Conservation (phyloP, 805 yeast genomes). For the Lachancea meyersii region DNA sequence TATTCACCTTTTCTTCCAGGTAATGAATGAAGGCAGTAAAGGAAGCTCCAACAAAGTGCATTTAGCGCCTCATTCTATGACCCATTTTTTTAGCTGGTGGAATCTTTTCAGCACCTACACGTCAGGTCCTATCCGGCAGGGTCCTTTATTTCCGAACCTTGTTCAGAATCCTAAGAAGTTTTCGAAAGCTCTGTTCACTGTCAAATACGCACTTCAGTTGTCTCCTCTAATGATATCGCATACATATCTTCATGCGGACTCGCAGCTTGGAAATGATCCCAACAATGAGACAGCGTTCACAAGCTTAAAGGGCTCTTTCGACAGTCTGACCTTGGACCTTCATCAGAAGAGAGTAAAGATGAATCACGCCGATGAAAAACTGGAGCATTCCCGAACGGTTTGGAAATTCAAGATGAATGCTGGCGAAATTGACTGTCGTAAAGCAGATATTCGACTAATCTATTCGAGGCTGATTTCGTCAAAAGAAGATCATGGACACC, state of each 20-base stretch:
- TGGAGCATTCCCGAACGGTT: constrained; percentile 39
- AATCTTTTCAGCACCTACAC: constrained; percentile 64
- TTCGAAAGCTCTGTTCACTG: constrained; percentile 62
- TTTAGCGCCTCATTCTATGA: constrained; percentile 60
- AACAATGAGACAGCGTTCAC: constrained; percentile 39
- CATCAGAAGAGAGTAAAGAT: constrained; percentile 48
- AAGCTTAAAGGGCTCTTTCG: constrained; percentile 59
- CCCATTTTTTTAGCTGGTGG: constrained; percentile 81
- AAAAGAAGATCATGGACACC: constrained; percentile 36
- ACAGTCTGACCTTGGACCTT: constrained; percentile 49
- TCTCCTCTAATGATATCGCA: constrained; percentile 68
- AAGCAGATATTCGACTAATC: constrained; percentile 63
- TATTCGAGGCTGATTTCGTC: constrained; percentile 58
- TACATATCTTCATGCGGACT: constrained; percentile 54
- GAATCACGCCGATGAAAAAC: constrained; percentile 38
- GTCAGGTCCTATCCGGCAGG: constrained; percentile 71
- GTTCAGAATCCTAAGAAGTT: constrained; percentile 47
- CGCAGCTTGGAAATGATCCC: constrained; percentile 37
- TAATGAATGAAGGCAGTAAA: constrained; percentile 31
- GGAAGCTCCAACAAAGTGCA: constrained; percentile 59
- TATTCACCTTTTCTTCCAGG: constrained; percentile 47
- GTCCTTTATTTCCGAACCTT: constrained; percentile 53
- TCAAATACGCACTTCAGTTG: constrained; percentile 65
- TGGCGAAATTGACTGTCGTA: constrained; percentile 64
- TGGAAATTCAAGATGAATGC: constrained; percentile 54